phyloP scores from a whole-genome alignment of 306 rosid genomes.

The Vicia faba region DNA sequence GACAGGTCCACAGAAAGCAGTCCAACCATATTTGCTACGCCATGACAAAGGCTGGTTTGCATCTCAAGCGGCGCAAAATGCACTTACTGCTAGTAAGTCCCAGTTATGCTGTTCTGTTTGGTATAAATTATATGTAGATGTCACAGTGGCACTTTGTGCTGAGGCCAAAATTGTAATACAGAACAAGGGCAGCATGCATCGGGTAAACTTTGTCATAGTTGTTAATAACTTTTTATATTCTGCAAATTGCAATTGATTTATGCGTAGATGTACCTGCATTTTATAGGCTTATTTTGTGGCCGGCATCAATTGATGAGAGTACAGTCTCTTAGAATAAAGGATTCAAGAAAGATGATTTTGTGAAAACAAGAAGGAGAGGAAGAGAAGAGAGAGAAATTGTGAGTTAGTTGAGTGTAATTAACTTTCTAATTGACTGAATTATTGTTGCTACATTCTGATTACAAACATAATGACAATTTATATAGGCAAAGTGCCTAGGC shows the following conservation, averaged over 20 bases:
- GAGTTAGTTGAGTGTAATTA: too few relatives aligned
- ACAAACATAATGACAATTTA: too few relatives aligned
- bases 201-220: conserved; percentile 38
- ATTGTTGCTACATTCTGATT: too few relatives aligned
- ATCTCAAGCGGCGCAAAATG: conserved; percentile 77
- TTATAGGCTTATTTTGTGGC: conserved; percentile 35
- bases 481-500: too few relatives aligned
- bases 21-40: conserved; percentile 85
- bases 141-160: conserved; percentile 61
- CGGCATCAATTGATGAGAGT: conserved; percentile 15
- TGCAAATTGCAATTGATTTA: conserved; percentile 11
- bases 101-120: conserved; percentile 60
- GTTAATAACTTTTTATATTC: background rate
- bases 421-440: too few relatives aligned
- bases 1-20: conserved; percentile 69
- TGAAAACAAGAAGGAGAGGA: too few relatives aligned
- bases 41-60: conserved; percentile 60
- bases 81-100: conserved; percentile 56
- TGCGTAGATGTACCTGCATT: background rate
- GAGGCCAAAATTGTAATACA: conserved; percentile 38
- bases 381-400: too few relatives aligned
- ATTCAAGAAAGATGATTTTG: too few relatives aligned
- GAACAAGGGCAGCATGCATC: conserved; percentile 1
- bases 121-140: conserved; percentile 60
- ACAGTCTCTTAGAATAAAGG: too few relatives aligned